Percentiles rank a stretch among this genome's conserved stretches.
Conservation (phyloP, 257 asterid genomes). For the Datura wrightii region DNA sequence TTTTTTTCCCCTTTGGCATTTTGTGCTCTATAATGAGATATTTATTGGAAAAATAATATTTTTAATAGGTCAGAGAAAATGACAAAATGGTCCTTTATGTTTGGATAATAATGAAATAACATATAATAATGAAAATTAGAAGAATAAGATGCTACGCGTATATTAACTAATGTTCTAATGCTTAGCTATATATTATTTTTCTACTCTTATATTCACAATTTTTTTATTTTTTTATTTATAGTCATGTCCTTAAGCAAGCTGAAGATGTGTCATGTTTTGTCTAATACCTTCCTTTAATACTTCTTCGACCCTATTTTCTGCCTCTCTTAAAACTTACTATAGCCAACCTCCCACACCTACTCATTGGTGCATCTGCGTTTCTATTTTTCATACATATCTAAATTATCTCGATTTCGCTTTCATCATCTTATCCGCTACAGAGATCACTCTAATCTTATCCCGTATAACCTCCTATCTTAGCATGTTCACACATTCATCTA, state of each 20-base stretch:
- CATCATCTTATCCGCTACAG: background rate
- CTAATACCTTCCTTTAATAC: background rate
- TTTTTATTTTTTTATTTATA: too few species aligned
- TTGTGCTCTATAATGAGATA: background rate
- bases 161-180: too few species aligned
- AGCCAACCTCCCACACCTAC: background rate
- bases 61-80: background rate
- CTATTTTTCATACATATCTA: background rate
- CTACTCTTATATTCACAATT: too few species aligned
- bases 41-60: background rate
- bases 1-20: background rate
- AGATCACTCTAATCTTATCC: background rate
- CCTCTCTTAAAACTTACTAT: background rate
- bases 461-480: background rate
- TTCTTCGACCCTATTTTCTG: background rate
- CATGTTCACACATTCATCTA: background rate
- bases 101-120: too few species aligned
- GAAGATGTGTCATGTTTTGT: background rate
- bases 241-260: too few species aligned
- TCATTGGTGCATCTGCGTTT: background rate
- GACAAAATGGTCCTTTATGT: background rate
- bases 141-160: too few species aligned
- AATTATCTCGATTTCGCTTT: background rate
- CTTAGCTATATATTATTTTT: too few species aligned
- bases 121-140: too few species aligned